These are phyloP conservation scores for Bryum argenteum DNA, from an alignment of 225 moss, liverwort and hornwort genomes.

Conservation along the genomic window DNA sequence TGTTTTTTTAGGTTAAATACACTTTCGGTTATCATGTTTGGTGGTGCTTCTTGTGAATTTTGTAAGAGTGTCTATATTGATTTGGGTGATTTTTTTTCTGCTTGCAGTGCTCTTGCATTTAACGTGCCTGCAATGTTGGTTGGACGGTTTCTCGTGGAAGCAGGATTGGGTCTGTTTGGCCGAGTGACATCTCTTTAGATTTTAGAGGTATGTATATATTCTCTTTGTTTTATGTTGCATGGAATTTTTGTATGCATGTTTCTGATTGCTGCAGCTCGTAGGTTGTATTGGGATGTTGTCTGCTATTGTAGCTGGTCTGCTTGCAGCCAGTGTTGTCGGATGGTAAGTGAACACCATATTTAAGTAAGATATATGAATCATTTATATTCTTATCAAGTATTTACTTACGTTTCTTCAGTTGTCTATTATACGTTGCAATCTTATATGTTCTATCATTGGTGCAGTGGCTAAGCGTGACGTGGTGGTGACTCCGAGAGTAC, in stretches of 20 bases:
- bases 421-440: too few species aligned
- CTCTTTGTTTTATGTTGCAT: too few species aligned
- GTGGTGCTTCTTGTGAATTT: too few species aligned
- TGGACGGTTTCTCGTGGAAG: constrained; percentile 55
- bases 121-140: constrained; percentile 50
- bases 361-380: not conserved
- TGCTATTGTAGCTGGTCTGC: constrained; percentile 55
- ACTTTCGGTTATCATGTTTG: too few species aligned
- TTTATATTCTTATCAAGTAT: too few species aligned
- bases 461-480: too few species aligned
- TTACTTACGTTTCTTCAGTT: too few species aligned
- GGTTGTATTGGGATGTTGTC: constrained; percentile 57
- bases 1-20: too few species aligned
- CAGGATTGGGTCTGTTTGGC: constrained; percentile 58
- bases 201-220: constrained; percentile 38
- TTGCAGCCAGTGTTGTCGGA: constrained; percentile 45
- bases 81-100: not conserved
- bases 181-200: constrained; percentile 54
- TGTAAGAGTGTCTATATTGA: not conserved
- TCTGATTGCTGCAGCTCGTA: constrained; percentile 40
- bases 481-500: too few species aligned
- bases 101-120: constrained; percentile 47
- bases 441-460: too few species aligned
- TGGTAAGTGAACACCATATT: constrained; percentile 36
- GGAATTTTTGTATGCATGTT: too few species aligned